These are phyloP conservation scores for Heimioporus sp. DNA, from an alignment of 768 basidiomycete species.

Conservation along the genomic window DNA sequence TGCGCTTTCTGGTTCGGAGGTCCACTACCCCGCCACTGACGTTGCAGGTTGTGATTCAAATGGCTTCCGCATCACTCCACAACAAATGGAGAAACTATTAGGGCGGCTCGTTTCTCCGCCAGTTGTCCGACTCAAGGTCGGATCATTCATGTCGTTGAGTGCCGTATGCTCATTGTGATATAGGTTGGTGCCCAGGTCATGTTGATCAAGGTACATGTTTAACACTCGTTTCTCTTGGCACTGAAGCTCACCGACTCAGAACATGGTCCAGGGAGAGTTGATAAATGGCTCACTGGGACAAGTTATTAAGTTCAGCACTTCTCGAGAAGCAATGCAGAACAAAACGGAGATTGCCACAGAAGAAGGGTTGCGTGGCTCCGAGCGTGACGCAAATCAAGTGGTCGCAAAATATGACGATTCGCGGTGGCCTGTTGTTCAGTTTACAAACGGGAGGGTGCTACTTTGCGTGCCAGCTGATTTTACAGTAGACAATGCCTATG, in stretches of 20 bases:
- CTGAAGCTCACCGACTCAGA: slow-evolving; percentile 38
- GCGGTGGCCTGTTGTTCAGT: slow-evolving; percentile 62
- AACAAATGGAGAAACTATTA: slow-evolving; percentile 45
- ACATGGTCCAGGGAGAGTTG: slow-evolving; percentile 61
- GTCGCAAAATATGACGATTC: slow-evolving; percentile 23
- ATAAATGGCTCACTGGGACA: slow-evolving; percentile 72
- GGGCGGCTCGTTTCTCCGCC: slow-evolving; percentile 62
- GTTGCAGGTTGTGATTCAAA: slow-evolving; percentile 44
- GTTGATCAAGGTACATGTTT: slow-evolving; percentile 59
- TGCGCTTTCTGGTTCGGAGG: slow-evolving; percentile 37
- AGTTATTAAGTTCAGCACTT: slow-evolving; percentile 45
- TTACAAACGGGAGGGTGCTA: slow-evolving; percentile 45
- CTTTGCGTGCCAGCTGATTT: slow-evolving; percentile 59
- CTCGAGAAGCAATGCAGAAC: slow-evolving; percentile 40
- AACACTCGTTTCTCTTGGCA: background rate
- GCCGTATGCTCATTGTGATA: slow-evolving; percentile 1
- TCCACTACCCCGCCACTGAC: slow-evolving; percentile 46
- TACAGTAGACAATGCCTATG: slow-evolving; percentile 59
- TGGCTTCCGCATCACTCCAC: slow-evolving; percentile 32
- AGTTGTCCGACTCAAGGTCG: slow-evolving; percentile 47
- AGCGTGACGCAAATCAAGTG: slow-evolving; percentile 17
- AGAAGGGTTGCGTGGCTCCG: slow-evolving; percentile 32
- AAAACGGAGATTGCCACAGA: slow-evolving; percentile 38
- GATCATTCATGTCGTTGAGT: background rate
- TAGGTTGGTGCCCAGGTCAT: slow-evolving; percentile 86